Evolutionary conservation across 2,329 filamentous ascomycete genomes (phyloP), one percentile per base, ranked within the genome.

Genomic region (Ascochyta rabiei): DNA sequence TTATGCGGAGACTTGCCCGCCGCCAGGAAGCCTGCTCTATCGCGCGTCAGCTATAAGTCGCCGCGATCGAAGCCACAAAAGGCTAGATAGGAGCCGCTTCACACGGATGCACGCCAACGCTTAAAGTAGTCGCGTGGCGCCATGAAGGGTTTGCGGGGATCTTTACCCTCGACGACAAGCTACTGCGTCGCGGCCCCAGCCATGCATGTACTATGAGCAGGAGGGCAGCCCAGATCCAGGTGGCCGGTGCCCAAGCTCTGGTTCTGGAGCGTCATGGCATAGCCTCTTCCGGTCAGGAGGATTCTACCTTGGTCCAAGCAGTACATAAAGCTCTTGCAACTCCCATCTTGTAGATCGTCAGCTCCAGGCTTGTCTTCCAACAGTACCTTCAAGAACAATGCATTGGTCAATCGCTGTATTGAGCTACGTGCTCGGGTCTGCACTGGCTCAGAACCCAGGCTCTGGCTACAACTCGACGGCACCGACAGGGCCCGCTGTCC

Each of bases 391-490:
- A 56, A 44, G 26, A 61, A 30, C 33, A 21, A 71, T 71, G 68
- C 44, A 64, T 57, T 60, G 55, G 54, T 61, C 61, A 35, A 46
- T 64, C 46, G 53, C 63, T 42, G 48, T 64, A 26, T 40, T 70
- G 60, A 62, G 68, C 60, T 48, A 68, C 39, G 54, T 66, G 62
- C 66, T 72, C 53, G 59, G 60, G 30, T 57, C 60, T 48, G 60
- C 56, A 13, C 44, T 48, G 40, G 68, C 70, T 18, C 66, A 72
- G 44, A 58, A 64, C 49, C 24, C 42, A 30, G 38, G 45, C 28
- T 39, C 45, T 37, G 44, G 26, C 7, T 34, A 26, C 43, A 41
- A 43, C 31, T 48, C 50, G 5, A 43, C 53, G 7, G 40, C 26
- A 18, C 52, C 52, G 16, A 57, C 44, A 23, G 53, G 68, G 16